A percentile compares a stretch with the other conserved stretches of the same genome.
These are phyloP conservation scores for Arthonia radiata DNA, from an alignment of 495 filamentous ascomycete species.

Conservation along the genomic window DNA sequence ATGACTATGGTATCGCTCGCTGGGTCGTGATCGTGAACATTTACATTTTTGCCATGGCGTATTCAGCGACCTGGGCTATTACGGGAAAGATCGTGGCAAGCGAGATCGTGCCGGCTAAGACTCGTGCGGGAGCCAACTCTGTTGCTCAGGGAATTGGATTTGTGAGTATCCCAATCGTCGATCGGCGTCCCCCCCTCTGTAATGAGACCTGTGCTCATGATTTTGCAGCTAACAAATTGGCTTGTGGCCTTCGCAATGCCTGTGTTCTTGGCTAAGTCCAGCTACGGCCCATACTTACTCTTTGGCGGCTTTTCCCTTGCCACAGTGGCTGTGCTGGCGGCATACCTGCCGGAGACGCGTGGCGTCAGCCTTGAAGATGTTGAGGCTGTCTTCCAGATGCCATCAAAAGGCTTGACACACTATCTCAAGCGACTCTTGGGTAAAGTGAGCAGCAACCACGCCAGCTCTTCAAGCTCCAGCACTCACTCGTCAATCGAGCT, in stretches of 20 bases:
- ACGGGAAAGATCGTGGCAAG: conserved; percentile 26
- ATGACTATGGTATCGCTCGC: conserved; percentile 5
- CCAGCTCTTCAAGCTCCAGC: too few relatives aligned
- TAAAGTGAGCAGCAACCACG: too few relatives aligned
- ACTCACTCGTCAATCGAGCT: too few relatives aligned
- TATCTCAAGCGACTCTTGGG: too few relatives aligned
- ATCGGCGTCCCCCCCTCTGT: neutral
- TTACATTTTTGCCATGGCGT: conserved; percentile 20
- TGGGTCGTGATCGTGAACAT: conserved; percentile 10
- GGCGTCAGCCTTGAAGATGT: conserved; percentile 31
- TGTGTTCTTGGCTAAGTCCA: conserved; percentile 28
- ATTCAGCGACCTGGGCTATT: conserved; percentile 26
- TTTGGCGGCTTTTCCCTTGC: conserved; percentile 25
- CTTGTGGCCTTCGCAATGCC: conserved; percentile 40
- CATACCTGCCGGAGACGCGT: conserved; percentile 37
- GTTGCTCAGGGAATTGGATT: conserved; percentile 8
- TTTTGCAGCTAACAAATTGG: conserved; percentile 22
- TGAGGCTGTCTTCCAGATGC: conserved; percentile 29
- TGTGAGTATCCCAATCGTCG: conserved; percentile 4
- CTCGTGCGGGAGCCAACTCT: conserved; percentile 16
- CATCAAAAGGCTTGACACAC: too few relatives aligned
- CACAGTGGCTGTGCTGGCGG: conserved; percentile 22
- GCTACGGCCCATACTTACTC: conserved; percentile 34
- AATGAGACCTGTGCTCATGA: neutral
- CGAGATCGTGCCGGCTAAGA: conserved; percentile 31